Base-by-base conservation (phyloP, 1,284 basidiomycete genomes). In the Coniferiporia sulphurascens region DNA sequence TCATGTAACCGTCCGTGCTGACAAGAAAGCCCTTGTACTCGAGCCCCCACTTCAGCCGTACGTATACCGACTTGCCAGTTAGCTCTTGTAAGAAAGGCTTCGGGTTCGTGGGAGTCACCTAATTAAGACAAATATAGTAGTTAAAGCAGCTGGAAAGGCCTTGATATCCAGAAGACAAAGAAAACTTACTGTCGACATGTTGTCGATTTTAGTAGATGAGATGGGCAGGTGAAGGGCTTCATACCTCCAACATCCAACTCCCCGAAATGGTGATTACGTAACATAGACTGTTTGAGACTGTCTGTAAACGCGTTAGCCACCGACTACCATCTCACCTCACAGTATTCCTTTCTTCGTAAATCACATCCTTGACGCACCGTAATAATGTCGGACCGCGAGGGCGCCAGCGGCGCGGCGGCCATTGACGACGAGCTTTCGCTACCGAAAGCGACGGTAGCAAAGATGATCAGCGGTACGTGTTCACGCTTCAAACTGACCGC, bases 21-120 rank as follows among this genome's bases (percentile, higher is more conserved):
- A 99, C 96, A 63, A 99, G 83, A 78, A 96, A 99, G 52, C 97
- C 96, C 79, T 95, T 98, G 83, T 99, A 99, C 74, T 98, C 95
- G 64, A 98, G 82, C 63, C 97, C 97, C 97, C 97, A 99, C 79
- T 99, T 99, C 71, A 99, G 84, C 63, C 87, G 85, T 61, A 99
- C 95, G 69, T 87, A 90, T 53, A 98, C 93, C 49, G 91, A 90
- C 81, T 99, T 98, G 68, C 97, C 97, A 27, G 96, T 98, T 68
- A 98, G 86, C 74, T 97, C 93, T 77, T 98, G 94, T 69, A 99
- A 84, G 78, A 99, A 99, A 7, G 97, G 97, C 77, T 98, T 98
- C 17, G 97, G 96, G 76, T 99, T 99, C 68, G 98, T 93, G 65
- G 95, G 95, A 68, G 87, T 85, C 70, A 92, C 89, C 91, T 92